These are phyloP conservation scores for Fusarium sp. DNA, from an alignment of 2,329 filamentous ascomycete genomes.

Conservation along the genomic window DNA sequence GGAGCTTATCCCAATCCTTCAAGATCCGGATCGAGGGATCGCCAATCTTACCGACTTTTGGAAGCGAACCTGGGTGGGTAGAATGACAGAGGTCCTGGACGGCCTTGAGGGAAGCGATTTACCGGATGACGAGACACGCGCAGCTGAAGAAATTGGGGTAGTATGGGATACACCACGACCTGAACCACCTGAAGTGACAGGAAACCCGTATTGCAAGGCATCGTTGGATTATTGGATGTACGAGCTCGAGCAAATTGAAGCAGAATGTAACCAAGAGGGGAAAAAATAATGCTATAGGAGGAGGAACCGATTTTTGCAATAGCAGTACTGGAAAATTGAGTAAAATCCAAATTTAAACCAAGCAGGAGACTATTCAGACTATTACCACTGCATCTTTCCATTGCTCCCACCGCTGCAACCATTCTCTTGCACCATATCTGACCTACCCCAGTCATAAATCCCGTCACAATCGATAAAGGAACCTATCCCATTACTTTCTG, in stretches of 20 bases:
- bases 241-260: neutral
- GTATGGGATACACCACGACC: neutral
- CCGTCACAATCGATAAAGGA: neutral
- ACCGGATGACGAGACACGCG: neutral
- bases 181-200: rapidly evolving
- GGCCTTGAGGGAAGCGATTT: neutral
- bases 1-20: rapidly evolving
- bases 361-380: neutral
- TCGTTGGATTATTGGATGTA: neutral
- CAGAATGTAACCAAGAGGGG: neutral
- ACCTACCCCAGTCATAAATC: conserved; percentile 1
- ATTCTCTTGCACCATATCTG: neutral
- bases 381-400: neutral
- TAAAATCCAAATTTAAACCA: too few species aligned
- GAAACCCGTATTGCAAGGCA: rapidly evolving
- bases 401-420: neutral
- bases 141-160: neutral
- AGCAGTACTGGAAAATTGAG: too few species aligned
- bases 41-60: rapidly evolving
- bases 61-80: rapidly evolving
- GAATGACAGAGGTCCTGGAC: rapidly evolving
- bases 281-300: too few species aligned
- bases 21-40: neutral
- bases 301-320: too few species aligned
- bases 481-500: neutral